Percentiles rank a stretch among this genome's conserved stretches.
phyloP scores from a whole-genome alignment of 129 eudicot species.

The Heracleum sosnowskyi region DNA sequence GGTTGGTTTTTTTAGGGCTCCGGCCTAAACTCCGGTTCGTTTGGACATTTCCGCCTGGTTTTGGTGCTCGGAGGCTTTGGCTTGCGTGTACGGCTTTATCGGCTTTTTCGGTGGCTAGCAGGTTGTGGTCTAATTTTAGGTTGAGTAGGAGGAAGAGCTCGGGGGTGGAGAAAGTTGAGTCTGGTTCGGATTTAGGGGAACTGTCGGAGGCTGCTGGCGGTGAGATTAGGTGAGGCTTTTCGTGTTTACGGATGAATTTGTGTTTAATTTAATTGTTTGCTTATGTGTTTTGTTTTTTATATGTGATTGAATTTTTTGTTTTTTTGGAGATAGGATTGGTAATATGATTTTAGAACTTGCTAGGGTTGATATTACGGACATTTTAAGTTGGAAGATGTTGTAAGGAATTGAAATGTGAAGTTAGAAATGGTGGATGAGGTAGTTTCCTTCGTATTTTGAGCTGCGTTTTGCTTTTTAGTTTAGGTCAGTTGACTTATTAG shows the following conservation, averaged over 20 bases:
- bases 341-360: neutral
- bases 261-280: neutral
- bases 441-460: neutral
- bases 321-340: neutral
- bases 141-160: slow-evolving; percentile 43
- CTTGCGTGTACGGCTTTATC: slow-evolving; percentile 86
- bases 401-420: neutral
- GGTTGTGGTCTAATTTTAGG: slow-evolving; percentile 48
- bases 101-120: slow-evolving; percentile 69
- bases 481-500: neutral
- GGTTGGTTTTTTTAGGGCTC: slow-evolving; percentile 60
- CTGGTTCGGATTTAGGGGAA: slow-evolving; percentile 13
- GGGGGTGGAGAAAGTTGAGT: neutral
- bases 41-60: slow-evolving; percentile 91
- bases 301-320: neutral
- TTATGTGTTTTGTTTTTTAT: neutral
- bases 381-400: neutral
- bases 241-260: neutral
- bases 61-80: slow-evolving; percentile 83
- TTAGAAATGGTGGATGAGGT: neutral
- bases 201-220: slow-evolving; percentile 23
- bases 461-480: neutral
- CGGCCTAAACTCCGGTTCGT: slow-evolving; percentile 72
- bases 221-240: slow-evolving; percentile 36
- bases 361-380: neutral